phyloP scores from a whole-genome alignment of 495 filamentous ascomycete species.

The Penicillium coprophilum region DNA sequence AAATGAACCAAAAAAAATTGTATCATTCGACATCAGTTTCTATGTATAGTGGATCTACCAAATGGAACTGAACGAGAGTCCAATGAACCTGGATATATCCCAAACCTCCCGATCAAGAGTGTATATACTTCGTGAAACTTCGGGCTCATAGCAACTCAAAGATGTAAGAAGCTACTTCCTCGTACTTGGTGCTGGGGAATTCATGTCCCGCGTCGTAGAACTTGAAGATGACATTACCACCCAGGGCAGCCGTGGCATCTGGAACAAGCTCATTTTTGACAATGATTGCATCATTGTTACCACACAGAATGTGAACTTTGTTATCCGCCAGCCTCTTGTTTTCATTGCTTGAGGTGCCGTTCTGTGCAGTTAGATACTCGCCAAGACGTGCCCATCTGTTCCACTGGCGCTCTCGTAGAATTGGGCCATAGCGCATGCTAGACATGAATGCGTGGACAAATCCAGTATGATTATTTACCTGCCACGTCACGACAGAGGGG shows the following conservation, averaged over 20 bases:
- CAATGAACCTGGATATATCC: slow-evolving; percentile 2
- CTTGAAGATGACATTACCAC: slow-evolving; percentile 49
- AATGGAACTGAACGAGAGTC: neutral
- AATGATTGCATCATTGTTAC: slow-evolving; percentile 54
- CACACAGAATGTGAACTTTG: slow-evolving; percentile 57
- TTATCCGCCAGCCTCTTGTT: slow-evolving; percentile 39
- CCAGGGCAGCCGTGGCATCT: slow-evolving; percentile 52
- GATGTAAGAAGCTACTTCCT: slow-evolving; percentile 51
- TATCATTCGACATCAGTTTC: slow-evolving; percentile 1
- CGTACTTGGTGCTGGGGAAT: slow-evolving; percentile 54
- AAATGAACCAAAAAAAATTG: slow-evolving; percentile 18
- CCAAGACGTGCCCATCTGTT: slow-evolving; percentile 60
- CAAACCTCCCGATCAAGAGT: slow-evolving; percentile 10
- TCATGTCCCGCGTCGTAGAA: slow-evolving; percentile 57
- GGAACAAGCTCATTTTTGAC: slow-evolving; percentile 55
- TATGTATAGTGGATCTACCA: slow-evolving; percentile 32
- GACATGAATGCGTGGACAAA: slow-evolving; percentile 59
- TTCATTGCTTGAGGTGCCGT: slow-evolving; percentile 23
- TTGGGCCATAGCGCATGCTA: slow-evolving; percentile 57
- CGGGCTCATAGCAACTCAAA: slow-evolving; percentile 34
- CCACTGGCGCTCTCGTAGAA: slow-evolving; percentile 46
- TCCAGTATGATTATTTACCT: slow-evolving; percentile 53
- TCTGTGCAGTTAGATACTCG: slow-evolving; percentile 45
- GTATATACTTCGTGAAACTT: neutral
- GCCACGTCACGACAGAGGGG: slow-evolving; percentile 53